phyloP scores from a whole-genome alignment of 495 filamentous ascomycete species.

The Trichoderma asperelloides region DNA sequence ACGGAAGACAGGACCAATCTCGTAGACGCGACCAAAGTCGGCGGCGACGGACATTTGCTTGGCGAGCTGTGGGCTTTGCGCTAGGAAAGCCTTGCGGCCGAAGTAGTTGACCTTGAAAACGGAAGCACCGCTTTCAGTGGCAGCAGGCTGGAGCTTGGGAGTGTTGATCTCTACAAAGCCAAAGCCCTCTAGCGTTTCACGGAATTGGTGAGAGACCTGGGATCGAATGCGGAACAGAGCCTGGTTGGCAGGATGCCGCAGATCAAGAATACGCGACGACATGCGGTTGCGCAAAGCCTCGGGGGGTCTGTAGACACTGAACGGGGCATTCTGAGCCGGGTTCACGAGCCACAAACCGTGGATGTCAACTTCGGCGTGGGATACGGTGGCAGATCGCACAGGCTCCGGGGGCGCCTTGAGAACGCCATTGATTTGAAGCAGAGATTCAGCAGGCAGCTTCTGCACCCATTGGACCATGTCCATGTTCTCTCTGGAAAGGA shows the following conservation, averaged over 20 bases:
- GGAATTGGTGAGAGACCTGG: constrained; percentile 71
- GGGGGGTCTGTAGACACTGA: constrained; percentile 16
- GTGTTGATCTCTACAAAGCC: constrained; percentile 90
- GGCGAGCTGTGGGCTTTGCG: constrained; percentile 86
- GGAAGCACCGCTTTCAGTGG: constrained; percentile 84
- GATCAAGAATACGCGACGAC: constrained; percentile 63
- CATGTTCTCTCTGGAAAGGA: constrained; percentile 49
- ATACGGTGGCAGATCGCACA: constrained; percentile 28
- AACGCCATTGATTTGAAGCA: constrained; percentile 68
- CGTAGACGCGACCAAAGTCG: constrained; percentile 84
- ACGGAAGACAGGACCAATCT: constrained; percentile 92
- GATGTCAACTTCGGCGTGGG: constrained; percentile 42
- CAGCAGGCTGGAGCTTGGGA: constrained; percentile 80
- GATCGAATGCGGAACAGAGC: constrained; percentile 75
- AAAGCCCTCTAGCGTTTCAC: constrained; percentile 62
- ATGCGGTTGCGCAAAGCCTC: constrained; percentile 34
- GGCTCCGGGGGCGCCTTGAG: constrained; percentile 66
- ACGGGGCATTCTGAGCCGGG: constrained; percentile 9
- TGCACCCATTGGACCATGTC: constrained; percentile 72
- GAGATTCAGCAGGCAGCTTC: constrained; percentile 67
- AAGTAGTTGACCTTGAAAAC: constrained; percentile 97
- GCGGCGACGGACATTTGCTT: constrained; percentile 94
- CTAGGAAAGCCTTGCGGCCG: constrained; percentile 76
- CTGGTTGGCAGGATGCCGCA: constrained; percentile 77
- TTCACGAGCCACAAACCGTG: constrained; percentile 31